A percentile compares a stretch with the other conserved stretches of the same genome.
phyloP scores from a whole-genome alignment of 1,284 basidiomycete species.

The Porogramme epimiltina region DNA sequence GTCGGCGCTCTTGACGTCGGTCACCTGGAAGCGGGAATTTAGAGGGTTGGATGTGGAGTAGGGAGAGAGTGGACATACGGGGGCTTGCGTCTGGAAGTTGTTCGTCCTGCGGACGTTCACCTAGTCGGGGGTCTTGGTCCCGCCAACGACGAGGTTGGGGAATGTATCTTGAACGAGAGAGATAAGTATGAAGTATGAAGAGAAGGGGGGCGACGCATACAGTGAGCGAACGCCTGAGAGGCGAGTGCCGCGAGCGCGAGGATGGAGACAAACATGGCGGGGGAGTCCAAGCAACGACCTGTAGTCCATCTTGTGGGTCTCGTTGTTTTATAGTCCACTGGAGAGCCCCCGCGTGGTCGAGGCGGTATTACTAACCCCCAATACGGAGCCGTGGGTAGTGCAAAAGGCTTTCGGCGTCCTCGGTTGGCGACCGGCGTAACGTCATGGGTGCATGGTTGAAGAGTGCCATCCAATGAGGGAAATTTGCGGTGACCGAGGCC shows the following conservation, averaged over 20 bases:
- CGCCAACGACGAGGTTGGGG: constrained; percentile 27
- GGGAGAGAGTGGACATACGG: constrained; percentile 28
- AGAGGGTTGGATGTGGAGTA: background rate
- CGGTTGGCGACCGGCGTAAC: too few relatives aligned
- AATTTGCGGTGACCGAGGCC: too few relatives aligned
- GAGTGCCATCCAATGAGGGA: too few relatives aligned
- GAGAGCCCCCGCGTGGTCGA: too few relatives aligned
- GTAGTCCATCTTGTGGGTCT: background rate
- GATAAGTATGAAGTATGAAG: background rate
- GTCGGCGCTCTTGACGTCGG: constrained; percentile 42
- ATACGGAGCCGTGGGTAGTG: too few relatives aligned
- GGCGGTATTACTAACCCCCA: too few relatives aligned
- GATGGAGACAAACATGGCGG: constrained; percentile 7
- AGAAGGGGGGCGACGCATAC: background rate
- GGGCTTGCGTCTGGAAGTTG: constrained; percentile 42
- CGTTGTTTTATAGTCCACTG: background rate
- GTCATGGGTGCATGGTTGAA: too few relatives aligned
- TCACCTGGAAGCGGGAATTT: constrained; percentile 35
- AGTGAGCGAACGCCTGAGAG: constrained; percentile 10
- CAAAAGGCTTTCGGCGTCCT: too few relatives aligned
- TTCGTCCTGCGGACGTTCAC: constrained; percentile 45
- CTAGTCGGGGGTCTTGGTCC: constrained; percentile 31
- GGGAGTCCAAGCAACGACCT: background rate
- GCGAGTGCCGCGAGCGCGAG: constrained; percentile 6
- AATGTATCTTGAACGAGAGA: constrained; percentile 25